Evolutionary conservation across 257 asterid genomes (phyloP), one percentile per base, ranked within the genome.

Genomic region (Solanum ossicruentum): DNA sequence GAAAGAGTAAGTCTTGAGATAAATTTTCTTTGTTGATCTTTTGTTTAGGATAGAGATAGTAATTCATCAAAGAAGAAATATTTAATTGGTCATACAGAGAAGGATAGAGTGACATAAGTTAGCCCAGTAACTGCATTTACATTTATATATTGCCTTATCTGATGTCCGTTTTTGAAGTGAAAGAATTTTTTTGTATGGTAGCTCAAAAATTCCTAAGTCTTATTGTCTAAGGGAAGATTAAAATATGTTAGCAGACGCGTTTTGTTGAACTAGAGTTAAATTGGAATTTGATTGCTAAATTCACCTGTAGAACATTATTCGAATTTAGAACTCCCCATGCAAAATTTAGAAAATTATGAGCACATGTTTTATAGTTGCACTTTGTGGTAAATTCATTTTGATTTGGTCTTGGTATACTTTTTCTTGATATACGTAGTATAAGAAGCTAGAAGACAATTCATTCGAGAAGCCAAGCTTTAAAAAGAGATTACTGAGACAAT

Each of bases 401-500:
- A 1, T 26, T 26, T 26, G 28, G 28, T 26, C 28, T 26, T 26
- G 1, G 28, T 26, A 26, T 26, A 26, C 1, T 1, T 26, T 3
- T 7, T 81, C 45, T 47, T 45, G 41, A 16, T 41, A 8, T 58
- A 10, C 43, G 26, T 87, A 96, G 97, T 26, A 26, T 69, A 16
- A 92, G 69, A 92, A 32, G 84, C 17, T 85, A 70, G 88, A 85
- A 66, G 89, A 88, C 13, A 84, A 87, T 17, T 83, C 93, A 9
- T 77, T 41, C 17, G 67, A 87, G 87, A 93, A 85, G 87, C 82
- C 0, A 86, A 91, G 69, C 85, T 91, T 26, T 88, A 91, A 5
- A 89, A 93, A 90, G 77, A 83, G 88, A 91, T 95, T 7, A 88
- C 91, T 1, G 92, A 89, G 32, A 91, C 86, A 4, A 88, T 93